phyloP scores from a whole-genome alignment of 2,329 filamentous ascomycete genomes.

The Penicillium capsulatum region DNA sequence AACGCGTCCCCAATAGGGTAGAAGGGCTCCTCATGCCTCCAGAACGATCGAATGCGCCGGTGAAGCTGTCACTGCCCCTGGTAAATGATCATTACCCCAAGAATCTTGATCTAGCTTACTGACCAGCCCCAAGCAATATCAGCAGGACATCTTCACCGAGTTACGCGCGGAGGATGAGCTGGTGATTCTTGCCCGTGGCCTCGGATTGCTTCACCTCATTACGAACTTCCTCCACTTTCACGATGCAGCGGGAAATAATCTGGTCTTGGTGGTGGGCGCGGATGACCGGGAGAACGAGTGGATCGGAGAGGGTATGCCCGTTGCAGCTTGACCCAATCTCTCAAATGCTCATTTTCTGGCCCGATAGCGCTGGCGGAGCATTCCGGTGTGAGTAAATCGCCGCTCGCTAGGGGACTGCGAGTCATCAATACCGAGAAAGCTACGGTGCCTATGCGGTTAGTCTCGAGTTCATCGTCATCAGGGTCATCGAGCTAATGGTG shows the following conservation, averaged over 20 bases:
- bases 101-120: constrained; percentile 3
- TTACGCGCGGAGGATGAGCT: constrained; percentile 88
- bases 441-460: constrained; percentile 66
- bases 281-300: constrained; percentile 92
- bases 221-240: constrained; percentile 97
- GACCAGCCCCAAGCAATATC: constrained; percentile 61
- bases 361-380: constrained; percentile 76
- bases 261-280: constrained; percentile 83
- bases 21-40: constrained; percentile 38
- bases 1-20: constrained; percentile 20
- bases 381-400: constrained; percentile 79
- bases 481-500: constrained; percentile 12
- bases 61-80: constrained; percentile 61
- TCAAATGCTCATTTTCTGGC: constrained; percentile 1
- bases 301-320: constrained; percentile 71
- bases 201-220: constrained; percentile 85
- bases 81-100: constrained; percentile 33
- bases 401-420: constrained; percentile 77
- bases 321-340: neutral
- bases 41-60: constrained; percentile 45
- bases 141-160: constrained; percentile 91
- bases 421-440: constrained; percentile 94
- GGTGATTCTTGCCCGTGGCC: constrained; percentile 82
- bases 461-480: constrained; percentile 2
- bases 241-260: constrained; percentile 89